Evolutionary conservation across 2,329 filamentous ascomycete species (phyloP).

Genomic region (Fusarium temperatum): DNA sequence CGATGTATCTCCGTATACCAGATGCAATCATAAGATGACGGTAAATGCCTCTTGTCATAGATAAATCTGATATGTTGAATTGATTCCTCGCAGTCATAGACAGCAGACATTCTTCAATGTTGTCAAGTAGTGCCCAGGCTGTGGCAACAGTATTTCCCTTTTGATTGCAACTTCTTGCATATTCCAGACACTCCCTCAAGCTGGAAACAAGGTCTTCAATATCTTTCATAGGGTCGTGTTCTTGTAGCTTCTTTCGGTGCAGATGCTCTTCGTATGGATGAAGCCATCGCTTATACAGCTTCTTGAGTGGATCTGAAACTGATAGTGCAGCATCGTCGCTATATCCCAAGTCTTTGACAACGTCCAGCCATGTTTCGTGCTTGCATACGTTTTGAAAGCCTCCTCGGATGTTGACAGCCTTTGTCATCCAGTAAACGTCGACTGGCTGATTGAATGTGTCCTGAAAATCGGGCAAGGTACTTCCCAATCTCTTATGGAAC

Average conservation of each 20-base stretch:
- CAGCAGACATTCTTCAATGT: neutral
- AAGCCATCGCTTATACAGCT: neutral
- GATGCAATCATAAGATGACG: slow-evolving; percentile 9
- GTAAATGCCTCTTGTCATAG: neutral
- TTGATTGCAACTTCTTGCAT: neutral
- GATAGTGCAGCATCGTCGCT: neutral
- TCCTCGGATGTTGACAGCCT: neutral
- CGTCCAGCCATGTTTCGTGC: neutral
- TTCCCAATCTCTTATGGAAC: neutral
- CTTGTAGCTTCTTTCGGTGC: neutral
- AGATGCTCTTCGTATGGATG: neutral
- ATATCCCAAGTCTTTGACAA: neutral
- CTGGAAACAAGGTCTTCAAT: neutral
- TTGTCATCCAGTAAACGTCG: neutral
- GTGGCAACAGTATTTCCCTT: neutral
- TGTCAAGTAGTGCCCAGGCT: neutral
- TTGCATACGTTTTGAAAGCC: neutral
- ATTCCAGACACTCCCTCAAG: neutral
- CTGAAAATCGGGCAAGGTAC: neutral
- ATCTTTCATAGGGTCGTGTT: neutral
- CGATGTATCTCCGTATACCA: neutral
- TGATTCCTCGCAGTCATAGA: neutral
- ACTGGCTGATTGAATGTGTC: neutral
- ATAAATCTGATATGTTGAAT: neutral
- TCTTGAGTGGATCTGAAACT: neutral